Conservation (phyloP, 2,329 filamentous ascomycete genomes). For the Trichoderma aggressivum region DNA sequence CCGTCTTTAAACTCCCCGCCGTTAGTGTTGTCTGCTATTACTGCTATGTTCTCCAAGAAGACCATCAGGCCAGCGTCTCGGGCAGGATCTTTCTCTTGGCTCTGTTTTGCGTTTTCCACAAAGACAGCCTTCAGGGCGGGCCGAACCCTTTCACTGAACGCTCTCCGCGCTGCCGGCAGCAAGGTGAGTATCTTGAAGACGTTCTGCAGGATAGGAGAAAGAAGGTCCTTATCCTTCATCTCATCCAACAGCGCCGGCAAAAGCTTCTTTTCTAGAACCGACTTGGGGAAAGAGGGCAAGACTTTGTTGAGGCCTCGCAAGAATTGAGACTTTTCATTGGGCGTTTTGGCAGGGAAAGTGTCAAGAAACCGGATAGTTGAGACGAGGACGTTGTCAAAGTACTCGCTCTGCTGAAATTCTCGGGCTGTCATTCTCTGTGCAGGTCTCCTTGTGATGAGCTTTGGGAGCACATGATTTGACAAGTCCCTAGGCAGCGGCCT, state of each 20-base stretch:
- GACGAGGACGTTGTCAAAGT: conserved; percentile 95
- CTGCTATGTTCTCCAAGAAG: conserved; percentile 75
- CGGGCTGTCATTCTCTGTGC: conserved; percentile 82
- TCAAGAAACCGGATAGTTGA: conserved; percentile 96
- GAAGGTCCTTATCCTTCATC: conserved; percentile 83
- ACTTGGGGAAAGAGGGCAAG: conserved; percentile 85
- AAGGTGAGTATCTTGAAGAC: conserved; percentile 84
- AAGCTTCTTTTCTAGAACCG: conserved; percentile 92
- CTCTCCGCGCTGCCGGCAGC: conserved; percentile 71
- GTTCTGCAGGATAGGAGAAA: conserved; percentile 84
- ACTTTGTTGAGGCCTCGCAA: conserved; percentile 85
- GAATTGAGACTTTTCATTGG: conserved; percentile 87
- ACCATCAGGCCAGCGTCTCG: conserved; percentile 91
- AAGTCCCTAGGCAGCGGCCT: conserved; percentile 78
- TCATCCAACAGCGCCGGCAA: conserved; percentile 87
- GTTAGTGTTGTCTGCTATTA: conserved; percentile 75
- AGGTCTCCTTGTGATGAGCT: conserved; percentile 81
- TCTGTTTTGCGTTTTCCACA: conserved; percentile 55
- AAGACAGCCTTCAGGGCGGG: conserved; percentile 83
- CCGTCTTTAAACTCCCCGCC: conserved; percentile 94
- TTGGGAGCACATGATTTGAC: conserved; percentile 69
- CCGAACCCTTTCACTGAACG: conserved; percentile 83
- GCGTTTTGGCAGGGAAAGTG: conserved; percentile 83
- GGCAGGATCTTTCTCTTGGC: conserved; percentile 71
- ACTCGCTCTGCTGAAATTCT: conserved; percentile 92